Conservation (phyloP, 2,329 filamentous ascomycete species). For the Xylaria digitata region DNA sequence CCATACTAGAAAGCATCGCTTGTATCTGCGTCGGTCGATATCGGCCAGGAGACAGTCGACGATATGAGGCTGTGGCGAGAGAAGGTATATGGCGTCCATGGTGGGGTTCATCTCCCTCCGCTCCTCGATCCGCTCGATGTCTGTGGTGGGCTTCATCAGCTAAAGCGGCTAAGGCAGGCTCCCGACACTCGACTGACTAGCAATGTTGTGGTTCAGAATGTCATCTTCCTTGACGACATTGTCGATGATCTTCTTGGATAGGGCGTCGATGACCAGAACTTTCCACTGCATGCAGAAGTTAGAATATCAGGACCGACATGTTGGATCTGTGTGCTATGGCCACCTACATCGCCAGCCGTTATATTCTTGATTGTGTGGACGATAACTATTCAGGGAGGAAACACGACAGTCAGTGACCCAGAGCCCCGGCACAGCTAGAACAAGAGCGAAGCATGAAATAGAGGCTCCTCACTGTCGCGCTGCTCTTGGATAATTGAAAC, state of each 20-base stretch:
- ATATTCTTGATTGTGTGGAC: constrained; percentile 80
- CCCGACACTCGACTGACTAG: constrained; percentile 70
- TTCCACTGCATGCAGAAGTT: constrained; percentile 79
- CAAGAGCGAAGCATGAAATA: not conserved
- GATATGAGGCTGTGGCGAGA: constrained; percentile 86
- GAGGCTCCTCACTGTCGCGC: constrained; percentile 71
- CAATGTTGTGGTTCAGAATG: constrained; percentile 95
- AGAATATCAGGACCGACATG: constrained; percentile 6
- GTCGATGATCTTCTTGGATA: constrained; percentile 85
- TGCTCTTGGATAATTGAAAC: constrained; percentile 87
- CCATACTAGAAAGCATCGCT: constrained; percentile 85
- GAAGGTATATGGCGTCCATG: constrained; percentile 94
- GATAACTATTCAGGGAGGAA: constrained; percentile 65
- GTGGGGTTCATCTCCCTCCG: constrained; percentile 83
- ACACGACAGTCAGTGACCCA: constrained; percentile 23
- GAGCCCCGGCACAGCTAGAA: not conserved
- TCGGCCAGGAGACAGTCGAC: constrained; percentile 95
- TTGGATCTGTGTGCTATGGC: not conserved
- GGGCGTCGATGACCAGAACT: constrained; percentile 88
- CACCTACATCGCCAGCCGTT: constrained; percentile 80
- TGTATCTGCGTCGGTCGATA: constrained; percentile 85
- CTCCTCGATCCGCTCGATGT: constrained; percentile 94
- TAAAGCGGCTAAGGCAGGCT: constrained; percentile 39
- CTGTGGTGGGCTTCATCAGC: constrained; percentile 59
- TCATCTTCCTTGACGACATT: constrained; percentile 95